Base-by-base conservation (phyloP, 495 filamentous ascomycete species). In the Penicillium herquei region DNA sequence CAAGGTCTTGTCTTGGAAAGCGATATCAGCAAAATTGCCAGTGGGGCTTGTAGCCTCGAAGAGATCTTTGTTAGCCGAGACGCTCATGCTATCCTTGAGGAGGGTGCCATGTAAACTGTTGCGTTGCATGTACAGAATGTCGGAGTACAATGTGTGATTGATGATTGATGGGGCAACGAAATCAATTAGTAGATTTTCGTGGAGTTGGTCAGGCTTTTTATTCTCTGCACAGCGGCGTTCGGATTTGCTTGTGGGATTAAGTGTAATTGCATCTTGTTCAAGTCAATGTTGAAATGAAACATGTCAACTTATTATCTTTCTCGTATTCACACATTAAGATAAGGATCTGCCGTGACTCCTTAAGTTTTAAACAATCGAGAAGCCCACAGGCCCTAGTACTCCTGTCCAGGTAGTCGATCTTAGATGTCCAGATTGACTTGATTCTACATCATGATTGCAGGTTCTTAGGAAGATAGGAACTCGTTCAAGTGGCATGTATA, bases 1-100 rank as follows among this genome's bases (percentile, higher is more conserved):
- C 95, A 96, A 74, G 95, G 95, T 6, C 79, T 99, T 50, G 78
- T 88, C 26, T 67, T 87, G 17, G 70, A 79, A 49, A 82, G 81
- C 48, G 74, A 81, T 52, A 73, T 79, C 26, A 56, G 51, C 41
- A 58, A 64, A 52, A 63, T 61, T 17, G 8, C 55, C 40, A 52
- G 57, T 39, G 65, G 65, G 17, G 64, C 58, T 12, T 66, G 66
- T 13, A 67, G 45, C 18, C 45, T 78, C 13, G 75, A 78, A 59
- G 75, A 78, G 51, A 78, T 78, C 44, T 78, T 73, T 46, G 72
- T 78, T 16, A 60, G 56, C 31, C 70, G 64, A 42, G 75, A 78
- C 57, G 48, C 56, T 7, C 67, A 73, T 18, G 75, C 75, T 6
- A 55, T 78, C 49, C 57, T 76, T 30, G 75, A 78, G 49, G 75